phyloP scores from a whole-genome alignment of 2,329 filamentous ascomycete genomes.

The Talaromyces albobiverticillius region DNA sequence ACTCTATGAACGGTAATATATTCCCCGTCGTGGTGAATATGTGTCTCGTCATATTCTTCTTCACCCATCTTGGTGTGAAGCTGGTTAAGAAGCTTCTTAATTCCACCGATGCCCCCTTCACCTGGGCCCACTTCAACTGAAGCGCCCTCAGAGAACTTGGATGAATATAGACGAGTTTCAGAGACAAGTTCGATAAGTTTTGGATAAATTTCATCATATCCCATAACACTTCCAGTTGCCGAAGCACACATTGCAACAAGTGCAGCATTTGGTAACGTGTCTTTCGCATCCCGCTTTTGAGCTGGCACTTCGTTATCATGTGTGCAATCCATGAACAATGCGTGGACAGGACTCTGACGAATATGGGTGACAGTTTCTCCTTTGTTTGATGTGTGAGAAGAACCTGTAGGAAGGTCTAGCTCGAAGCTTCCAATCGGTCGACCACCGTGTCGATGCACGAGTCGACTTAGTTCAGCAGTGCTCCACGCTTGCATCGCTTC shows the following conservation, averaged over 20 bases:
- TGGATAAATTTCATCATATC: conserved; percentile 95
- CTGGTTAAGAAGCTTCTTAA: conserved; percentile 91
- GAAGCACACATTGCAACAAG: conserved; percentile 95
- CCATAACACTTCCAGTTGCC: conserved; percentile 93
- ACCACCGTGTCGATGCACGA: conserved; percentile 91
- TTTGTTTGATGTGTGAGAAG: conserved; percentile 37
- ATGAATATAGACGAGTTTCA: conserved; percentile 80
- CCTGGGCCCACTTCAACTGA: conserved; percentile 59
- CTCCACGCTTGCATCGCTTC: conserved; percentile 99
- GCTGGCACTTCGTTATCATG: conserved; percentile 97
- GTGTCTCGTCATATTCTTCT: conserved; percentile 90
- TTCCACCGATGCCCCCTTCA: conserved; percentile 80
- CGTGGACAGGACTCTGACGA: conserved; percentile 83
- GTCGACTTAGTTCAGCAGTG: conserved; percentile 83
- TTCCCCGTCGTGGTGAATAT: conserved; percentile 93
- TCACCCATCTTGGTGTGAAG: conserved; percentile 95
- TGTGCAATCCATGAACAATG: conserved; percentile 98
- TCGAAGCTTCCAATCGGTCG: conserved; percentile 96
- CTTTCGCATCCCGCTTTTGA: conserved; percentile 89
- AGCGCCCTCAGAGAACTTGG: conserved; percentile 63
- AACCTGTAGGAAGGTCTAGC: conserved; percentile 74
- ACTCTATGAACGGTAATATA: conserved; percentile 96
- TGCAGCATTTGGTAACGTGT: conserved; percentile 90
- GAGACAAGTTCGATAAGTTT: conserved; percentile 88
- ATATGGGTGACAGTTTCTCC: conserved; percentile 73